phyloP scores from a whole-genome alignment of 306 rosid genomes.

The Castanopsis chinensis region DNA sequence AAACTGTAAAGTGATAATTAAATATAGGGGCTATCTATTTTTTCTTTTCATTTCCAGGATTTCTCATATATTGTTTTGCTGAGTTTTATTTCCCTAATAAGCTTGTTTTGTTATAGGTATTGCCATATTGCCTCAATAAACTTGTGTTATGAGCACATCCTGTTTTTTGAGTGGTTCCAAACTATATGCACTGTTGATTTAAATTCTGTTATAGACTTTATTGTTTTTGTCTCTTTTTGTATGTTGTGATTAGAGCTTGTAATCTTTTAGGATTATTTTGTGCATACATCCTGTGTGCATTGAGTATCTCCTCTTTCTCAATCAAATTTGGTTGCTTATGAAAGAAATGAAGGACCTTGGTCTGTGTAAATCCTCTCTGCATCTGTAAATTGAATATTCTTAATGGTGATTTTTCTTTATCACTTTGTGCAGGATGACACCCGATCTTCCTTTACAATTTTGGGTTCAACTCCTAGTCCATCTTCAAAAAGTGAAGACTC shows the following conservation, averaged over 20 bases:
- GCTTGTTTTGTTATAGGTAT: neutral
- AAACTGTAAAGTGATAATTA: neutral
- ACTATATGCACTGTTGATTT: neutral
- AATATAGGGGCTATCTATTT: neutral
- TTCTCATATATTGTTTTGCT: neutral
- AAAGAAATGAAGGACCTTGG: neutral
- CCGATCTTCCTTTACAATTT: conserved; percentile 54
- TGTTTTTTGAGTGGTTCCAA: neutral
- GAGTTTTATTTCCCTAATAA: neutral
- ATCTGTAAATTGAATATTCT: neutral
- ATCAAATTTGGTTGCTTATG: too few relatives aligned
- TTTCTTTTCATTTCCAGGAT: neutral
- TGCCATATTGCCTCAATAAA: neutral
- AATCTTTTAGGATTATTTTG: too few relatives aligned
- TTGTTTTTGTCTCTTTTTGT: too few relatives aligned
- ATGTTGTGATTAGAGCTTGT: too few relatives aligned
- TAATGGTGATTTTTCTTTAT: neutral
- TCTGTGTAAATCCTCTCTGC: neutral
- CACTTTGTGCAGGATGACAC: conserved; percentile 60
- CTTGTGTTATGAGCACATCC: neutral
- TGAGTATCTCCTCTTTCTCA: too few relatives aligned
- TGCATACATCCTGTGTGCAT: too few relatives aligned
- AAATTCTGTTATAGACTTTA: too few relatives aligned
- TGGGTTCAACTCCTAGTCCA: conserved; percentile 70
- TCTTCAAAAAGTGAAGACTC: conserved; percentile 75